These are phyloP conservation scores for Ceratobasidium sp. DNA, from an alignment of 1,284 basidiomycete genomes.

Conservation along the genomic window DNA sequence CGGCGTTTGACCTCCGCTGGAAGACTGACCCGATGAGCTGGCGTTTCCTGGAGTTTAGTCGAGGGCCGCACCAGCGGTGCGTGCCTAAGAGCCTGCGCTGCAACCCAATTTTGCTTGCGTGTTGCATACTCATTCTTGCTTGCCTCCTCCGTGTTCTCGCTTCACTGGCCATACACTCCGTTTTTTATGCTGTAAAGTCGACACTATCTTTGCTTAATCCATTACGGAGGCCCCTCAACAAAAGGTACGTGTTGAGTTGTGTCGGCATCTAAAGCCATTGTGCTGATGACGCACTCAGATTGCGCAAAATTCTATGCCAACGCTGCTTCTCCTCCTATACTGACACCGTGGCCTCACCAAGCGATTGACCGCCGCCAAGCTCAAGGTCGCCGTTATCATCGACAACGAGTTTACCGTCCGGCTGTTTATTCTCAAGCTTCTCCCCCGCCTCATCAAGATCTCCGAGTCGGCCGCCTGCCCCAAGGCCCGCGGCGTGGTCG, in stretches of 20 bases:
- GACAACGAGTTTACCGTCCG: slow-evolving; percentile 95
- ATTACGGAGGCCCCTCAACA: slow-evolving; percentile 29
- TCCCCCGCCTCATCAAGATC: slow-evolving; percentile 95
- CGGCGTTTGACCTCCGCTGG: too few relatives aligned
- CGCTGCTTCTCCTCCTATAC: not conserved
- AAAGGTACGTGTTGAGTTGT: slow-evolving; percentile 20
- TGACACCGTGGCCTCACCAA: slow-evolving; percentile 87
- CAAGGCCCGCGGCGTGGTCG: slow-evolving; percentile 91
- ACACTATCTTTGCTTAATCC: not conserved
- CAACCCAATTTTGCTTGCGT: too few relatives aligned
- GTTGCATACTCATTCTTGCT: too few relatives aligned
- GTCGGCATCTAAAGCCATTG: not conserved
- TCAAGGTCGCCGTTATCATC: slow-evolving; percentile 97
- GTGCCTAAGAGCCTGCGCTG: too few relatives aligned
- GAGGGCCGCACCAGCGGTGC: too few relatives aligned
- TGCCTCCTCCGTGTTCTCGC: too few relatives aligned
- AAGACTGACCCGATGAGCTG: too few relatives aligned
- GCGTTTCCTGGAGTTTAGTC: too few relatives aligned
- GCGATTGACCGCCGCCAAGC: slow-evolving; percentile 95
- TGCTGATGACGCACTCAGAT: slow-evolving; percentile 37
- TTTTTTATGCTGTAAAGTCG: slow-evolving; percentile 26
- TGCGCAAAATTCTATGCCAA: slow-evolving; percentile 30
- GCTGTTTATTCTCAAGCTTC: slow-evolving; percentile 95
- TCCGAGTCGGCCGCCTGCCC: slow-evolving; percentile 94
- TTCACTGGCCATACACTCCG: not conserved